Percentiles rank a stretch among this genome's conserved stretches.
Conservation (phyloP, 345 rosid species). For the Citrus maxima region DNA sequence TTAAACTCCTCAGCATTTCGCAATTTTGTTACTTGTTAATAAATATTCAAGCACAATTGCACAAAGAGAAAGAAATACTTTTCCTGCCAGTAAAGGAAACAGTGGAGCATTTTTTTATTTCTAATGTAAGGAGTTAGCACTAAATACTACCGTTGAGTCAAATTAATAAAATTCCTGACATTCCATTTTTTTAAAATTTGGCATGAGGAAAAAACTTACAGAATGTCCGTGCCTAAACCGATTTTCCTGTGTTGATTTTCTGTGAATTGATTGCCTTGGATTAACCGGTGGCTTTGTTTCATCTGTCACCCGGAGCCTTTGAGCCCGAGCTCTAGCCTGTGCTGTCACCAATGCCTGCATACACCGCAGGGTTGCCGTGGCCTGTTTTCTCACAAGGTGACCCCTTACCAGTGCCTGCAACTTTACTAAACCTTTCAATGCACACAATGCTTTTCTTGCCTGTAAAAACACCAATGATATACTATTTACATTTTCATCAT, state of each 20-base stretch:
- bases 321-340: constrained; percentile 76
- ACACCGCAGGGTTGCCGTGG: constrained; percentile 76
- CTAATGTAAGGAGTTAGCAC: neutral
- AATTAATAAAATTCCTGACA: neutral
- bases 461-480: constrained; percentile 21
- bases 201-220: constrained; percentile 28
- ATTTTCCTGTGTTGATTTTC: constrained; percentile 46
- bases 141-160: neutral
- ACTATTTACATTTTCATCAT: neutral
- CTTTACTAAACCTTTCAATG: constrained; percentile 86
- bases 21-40: neutral
- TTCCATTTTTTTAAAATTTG: neutral
- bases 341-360: constrained; percentile 85
- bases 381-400: constrained; percentile 86
- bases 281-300: constrained; percentile 37
- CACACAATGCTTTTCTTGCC: constrained; percentile 92
- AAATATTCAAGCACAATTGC: neutral
- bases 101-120: neutral
- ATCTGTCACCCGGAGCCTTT: constrained; percentile 51
- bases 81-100: neutral
- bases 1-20: too few species aligned
- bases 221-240: constrained; percentile 30
- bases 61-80: neutral
- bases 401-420: constrained; percentile 88
- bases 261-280: constrained; percentile 51